Percentiles rank a stretch among this genome's conserved stretches.
These are phyloP conservation scores for Neospora caninum DNA, from an alignment of 169 alveolate genomes.

Conservation along the genomic window DNA sequence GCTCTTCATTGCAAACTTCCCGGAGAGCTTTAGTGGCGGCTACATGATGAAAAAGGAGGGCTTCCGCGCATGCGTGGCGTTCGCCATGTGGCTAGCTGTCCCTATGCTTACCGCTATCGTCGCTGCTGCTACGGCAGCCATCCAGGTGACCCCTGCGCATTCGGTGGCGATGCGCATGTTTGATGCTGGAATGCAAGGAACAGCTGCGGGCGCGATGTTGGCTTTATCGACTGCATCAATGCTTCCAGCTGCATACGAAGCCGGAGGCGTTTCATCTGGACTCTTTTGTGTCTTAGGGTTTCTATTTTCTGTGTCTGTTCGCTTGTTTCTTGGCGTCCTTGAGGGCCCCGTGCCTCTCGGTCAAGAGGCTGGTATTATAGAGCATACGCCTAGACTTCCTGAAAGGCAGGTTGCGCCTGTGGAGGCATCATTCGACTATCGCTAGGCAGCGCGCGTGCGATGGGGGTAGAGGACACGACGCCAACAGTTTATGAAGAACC, in stretches of 20 bases:
- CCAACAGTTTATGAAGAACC: too few relatives aligned
- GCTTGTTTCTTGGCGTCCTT: slow-evolving; percentile 27
- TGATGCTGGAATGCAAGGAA: slow-evolving; percentile 40
- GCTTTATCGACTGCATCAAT: slow-evolving; percentile 35
- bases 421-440: too few relatives aligned
- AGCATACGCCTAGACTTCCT: neutral
- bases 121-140: neutral
- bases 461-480: neutral
- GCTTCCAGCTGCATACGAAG: slow-evolving; percentile 39
- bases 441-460: neutral
- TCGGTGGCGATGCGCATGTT: neutral
- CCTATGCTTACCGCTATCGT: neutral
- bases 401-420: neutral
- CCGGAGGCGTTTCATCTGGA: neutral
- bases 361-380: slow-evolving; percentile 1
- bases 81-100: neutral
- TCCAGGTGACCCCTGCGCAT: slow-evolving; percentile 12
- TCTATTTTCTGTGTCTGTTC: slow-evolving; percentile 1
- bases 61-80: neutral
- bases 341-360: slow-evolving; percentile 38
- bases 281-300: slow-evolving; percentile 33
- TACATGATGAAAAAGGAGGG: slow-evolving; percentile 36
- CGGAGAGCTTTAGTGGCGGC: slow-evolving; percentile 35
- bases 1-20: slow-evolving; percentile 12
- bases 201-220: slow-evolving; percentile 42